Percentiles rank a stretch among this genome's conserved stretches.
These are phyloP conservation scores for Letharia lupina DNA, from an alignment of 495 filamentous ascomycete genomes.

Conservation along the genomic window DNA sequence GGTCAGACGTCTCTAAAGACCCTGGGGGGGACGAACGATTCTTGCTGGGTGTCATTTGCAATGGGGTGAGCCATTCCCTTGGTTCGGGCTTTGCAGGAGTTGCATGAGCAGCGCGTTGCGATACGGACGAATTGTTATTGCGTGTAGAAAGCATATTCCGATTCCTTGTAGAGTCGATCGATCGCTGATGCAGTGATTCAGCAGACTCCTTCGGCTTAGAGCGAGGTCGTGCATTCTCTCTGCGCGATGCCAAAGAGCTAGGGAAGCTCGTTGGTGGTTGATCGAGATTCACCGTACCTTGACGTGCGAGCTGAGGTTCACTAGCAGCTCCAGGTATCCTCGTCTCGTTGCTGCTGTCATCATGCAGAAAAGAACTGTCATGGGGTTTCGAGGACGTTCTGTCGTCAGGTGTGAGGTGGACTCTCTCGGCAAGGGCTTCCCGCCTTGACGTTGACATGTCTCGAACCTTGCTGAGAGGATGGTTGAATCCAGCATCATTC, in stretches of 20 bases:
- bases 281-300: constrained; percentile 12
- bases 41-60: constrained; percentile 13
- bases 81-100: constrained; percentile 1
- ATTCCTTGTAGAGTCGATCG: constrained; percentile 7
- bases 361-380: constrained; percentile 44
- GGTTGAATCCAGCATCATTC: constrained; percentile 12
- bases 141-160: background rate
- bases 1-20: constrained; percentile 7
- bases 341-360: constrained; percentile 44
- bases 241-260: background rate
- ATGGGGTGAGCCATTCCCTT: constrained; percentile 13
- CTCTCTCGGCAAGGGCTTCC: constrained; percentile 9
- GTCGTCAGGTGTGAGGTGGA: constrained; percentile 9
- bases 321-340: constrained; percentile 13
- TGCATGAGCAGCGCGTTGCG: constrained; percentile 2
- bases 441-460: constrained; percentile 4
- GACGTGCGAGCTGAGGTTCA: constrained; percentile 11
- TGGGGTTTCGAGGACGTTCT: constrained; percentile 17
- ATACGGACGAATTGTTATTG: background rate
- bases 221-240: constrained; percentile 4
- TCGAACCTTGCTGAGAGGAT: constrained; percentile 12
- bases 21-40: constrained; percentile 6
- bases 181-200: constrained; percentile 1
- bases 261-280: constrained; percentile 14
- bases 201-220: constrained; percentile 6